Evolutionary conservation across 2,329 filamentous ascomycete species (phyloP).

Genomic region (Colletotrichum kahawae): DNA sequence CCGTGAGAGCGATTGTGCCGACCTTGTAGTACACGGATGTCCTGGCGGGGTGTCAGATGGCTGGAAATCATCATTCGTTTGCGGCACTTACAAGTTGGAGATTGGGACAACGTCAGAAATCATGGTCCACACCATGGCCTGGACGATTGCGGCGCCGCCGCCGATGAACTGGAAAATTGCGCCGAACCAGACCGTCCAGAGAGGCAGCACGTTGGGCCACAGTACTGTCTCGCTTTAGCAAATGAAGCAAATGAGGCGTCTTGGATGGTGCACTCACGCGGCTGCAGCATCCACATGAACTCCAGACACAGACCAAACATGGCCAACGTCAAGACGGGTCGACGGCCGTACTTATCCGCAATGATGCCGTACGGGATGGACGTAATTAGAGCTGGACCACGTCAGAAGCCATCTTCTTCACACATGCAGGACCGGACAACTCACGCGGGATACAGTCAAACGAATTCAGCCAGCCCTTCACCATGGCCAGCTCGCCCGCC

Average conservation of each 20-base stretch:
- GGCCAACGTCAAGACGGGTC: constrained; percentile 42
- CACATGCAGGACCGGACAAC: constrained; percentile 14
- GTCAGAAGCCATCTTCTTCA: background rate
- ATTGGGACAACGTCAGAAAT: constrained; percentile 48
- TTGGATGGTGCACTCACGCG: constrained; percentile 31
- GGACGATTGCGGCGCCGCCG: constrained; percentile 41
- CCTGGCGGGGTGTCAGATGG: constrained; percentile 12
- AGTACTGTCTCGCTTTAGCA: constrained; percentile 34
- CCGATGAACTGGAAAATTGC: constrained; percentile 43
- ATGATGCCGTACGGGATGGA: constrained; percentile 53
- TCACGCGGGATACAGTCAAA: constrained; percentile 52
- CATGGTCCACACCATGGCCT: constrained; percentile 51
- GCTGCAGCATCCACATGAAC: constrained; percentile 31
- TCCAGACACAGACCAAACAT: constrained; percentile 35
- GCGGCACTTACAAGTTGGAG: constrained; percentile 24
- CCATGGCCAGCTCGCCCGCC: constrained; percentile 56
- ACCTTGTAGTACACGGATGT: constrained; percentile 48
- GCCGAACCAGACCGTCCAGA: constrained; percentile 42
- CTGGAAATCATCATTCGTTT: background rate
- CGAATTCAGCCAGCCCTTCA: constrained; percentile 51
- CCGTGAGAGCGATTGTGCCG: constrained; percentile 37
- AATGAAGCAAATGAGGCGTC: constrained; percentile 6
- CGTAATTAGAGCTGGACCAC: constrained; percentile 39
- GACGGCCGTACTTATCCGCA: constrained; percentile 51
- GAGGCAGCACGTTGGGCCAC: constrained; percentile 41